phyloP scores from a whole-genome alignment of 192 early-diverging fungal genomes.

The Dispira simplex region DNA sequence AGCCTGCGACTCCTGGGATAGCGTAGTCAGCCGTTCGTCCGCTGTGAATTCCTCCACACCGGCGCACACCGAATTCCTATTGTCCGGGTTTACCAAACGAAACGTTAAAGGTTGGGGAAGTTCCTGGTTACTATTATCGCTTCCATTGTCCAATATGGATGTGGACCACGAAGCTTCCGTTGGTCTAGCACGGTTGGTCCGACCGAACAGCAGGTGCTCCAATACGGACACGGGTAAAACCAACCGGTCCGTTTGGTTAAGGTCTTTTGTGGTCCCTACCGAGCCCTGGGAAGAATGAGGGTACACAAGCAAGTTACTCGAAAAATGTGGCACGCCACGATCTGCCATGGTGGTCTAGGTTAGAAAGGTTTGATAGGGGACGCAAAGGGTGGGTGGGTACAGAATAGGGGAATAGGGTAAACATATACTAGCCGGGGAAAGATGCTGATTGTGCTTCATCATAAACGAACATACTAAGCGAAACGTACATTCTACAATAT shows the following conservation, averaged over 20 bases:
- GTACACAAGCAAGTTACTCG: too few relatives aligned
- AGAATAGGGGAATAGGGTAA: too few relatives aligned
- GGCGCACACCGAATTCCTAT: background rate
- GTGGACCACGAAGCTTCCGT: background rate
- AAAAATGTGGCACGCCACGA: too few relatives aligned
- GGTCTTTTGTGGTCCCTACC: conserved; percentile 8
- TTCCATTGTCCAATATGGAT: background rate
- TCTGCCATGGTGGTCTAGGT: too few relatives aligned
- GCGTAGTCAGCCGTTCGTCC: background rate
- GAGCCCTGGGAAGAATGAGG: too few relatives aligned
- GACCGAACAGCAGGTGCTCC: background rate
- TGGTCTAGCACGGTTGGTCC: background rate
- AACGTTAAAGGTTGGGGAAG: conserved; percentile 5
- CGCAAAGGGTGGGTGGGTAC: too few relatives aligned
- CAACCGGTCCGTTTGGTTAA: conserved; percentile 2
- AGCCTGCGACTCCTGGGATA: background rate
- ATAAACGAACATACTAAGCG: too few relatives aligned
- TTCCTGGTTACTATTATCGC: background rate
- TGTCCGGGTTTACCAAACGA: background rate
- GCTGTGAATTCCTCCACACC: conserved; percentile 7
- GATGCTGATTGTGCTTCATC: too few relatives aligned
- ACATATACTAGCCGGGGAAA: too few relatives aligned
- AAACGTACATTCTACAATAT: too few relatives aligned
- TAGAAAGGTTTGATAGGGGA: too few relatives aligned
- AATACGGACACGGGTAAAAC: conserved; percentile 1